A percentile compares a stretch with the other conserved stretches of the same genome.
Conservation (phyloP, 352 stramenopile genomes). For the Thalassiosira gravida region DNA sequence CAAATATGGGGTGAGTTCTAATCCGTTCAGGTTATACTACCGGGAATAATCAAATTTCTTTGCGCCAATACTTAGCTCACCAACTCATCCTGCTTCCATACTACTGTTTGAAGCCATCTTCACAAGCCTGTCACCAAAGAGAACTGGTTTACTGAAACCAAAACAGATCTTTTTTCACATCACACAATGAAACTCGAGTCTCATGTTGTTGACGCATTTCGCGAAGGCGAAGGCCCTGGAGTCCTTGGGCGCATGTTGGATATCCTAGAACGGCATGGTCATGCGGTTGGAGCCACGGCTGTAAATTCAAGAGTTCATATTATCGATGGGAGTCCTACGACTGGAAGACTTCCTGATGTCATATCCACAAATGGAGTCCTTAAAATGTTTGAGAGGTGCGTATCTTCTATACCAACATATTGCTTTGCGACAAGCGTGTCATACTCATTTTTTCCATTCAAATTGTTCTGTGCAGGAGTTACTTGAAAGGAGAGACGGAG, state of each 20-base stretch:
- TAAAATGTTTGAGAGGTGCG: constrained; percentile 43
- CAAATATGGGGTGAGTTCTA: constrained; percentile 31
- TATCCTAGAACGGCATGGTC: constrained; percentile 54
- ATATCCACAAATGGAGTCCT: constrained; percentile 48
- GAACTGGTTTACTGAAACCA: constrained; percentile 64
- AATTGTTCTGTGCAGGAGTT: constrained; percentile 21
- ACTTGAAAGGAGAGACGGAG: constrained; percentile 43
- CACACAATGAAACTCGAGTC: constrained; percentile 64
- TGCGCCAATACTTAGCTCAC: not conserved
- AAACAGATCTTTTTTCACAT: constrained; percentile 75
- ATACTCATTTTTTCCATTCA: not conserved
- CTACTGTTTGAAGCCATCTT: constrained; percentile 50
- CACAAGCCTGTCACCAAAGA: constrained; percentile 70
- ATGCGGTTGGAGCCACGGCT: constrained; percentile 50
- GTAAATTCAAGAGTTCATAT: constrained; percentile 48
- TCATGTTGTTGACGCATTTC: constrained; percentile 67
- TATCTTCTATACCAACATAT: not conserved
- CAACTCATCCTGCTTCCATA: too few relatives aligned
- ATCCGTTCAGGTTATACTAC: too few relatives aligned
- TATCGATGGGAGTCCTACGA: constrained; percentile 57
- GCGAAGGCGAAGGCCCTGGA: constrained; percentile 55
- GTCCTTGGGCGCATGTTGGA: constrained; percentile 69
- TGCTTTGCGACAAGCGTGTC: not conserved
- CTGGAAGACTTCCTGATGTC: constrained; percentile 50
- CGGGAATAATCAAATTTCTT: not conserved